Conservation (phyloP, 2,329 filamentous ascomycete species). For the Chaetomiaceae sp. region DNA sequence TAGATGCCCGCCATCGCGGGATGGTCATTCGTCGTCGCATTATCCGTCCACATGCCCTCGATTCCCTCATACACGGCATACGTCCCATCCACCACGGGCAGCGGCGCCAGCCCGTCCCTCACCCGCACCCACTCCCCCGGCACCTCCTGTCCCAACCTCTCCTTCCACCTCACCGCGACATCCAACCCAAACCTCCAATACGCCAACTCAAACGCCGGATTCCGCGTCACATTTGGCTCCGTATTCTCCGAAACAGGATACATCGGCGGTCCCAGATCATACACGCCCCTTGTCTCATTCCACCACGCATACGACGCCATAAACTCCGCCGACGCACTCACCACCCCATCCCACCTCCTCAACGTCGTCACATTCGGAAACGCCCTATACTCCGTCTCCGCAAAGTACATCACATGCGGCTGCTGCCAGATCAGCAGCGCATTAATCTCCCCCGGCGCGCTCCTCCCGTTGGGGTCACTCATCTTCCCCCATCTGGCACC, state of each 20-base stretch:
- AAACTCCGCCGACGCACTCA: constrained; percentile 52
- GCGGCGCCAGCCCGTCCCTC: constrained; percentile 47
- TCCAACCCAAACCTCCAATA: constrained; percentile 60
- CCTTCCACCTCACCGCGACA: constrained; percentile 50
- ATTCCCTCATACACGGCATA: constrained; percentile 53
- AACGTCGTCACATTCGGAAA: constrained; percentile 42
- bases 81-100: constrained; percentile 46
- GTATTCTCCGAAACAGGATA: constrained; percentile 54
- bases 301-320: constrained; percentile 56
- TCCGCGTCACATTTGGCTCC: constrained; percentile 50
- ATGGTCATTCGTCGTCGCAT: constrained; percentile 39
- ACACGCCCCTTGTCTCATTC: constrained; percentile 47
- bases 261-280: constrained; percentile 46
- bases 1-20: constrained; percentile 42
- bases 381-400: constrained; percentile 50
- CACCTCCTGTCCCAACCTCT: constrained; percentile 39
- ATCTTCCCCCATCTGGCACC: constrained; percentile 50
- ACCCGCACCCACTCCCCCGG: constrained; percentile 46
- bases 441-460: constrained; percentile 58
- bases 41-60: constrained; percentile 39
- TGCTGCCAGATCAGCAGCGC: constrained; percentile 60
- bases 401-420: constrained; percentile 57
- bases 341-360: constrained; percentile 48
- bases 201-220: constrained; percentile 56
- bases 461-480: constrained; percentile 52